phyloP scores from a whole-genome alignment of 768 basidiomycete genomes.

The Leccinum truebloodii region DNA sequence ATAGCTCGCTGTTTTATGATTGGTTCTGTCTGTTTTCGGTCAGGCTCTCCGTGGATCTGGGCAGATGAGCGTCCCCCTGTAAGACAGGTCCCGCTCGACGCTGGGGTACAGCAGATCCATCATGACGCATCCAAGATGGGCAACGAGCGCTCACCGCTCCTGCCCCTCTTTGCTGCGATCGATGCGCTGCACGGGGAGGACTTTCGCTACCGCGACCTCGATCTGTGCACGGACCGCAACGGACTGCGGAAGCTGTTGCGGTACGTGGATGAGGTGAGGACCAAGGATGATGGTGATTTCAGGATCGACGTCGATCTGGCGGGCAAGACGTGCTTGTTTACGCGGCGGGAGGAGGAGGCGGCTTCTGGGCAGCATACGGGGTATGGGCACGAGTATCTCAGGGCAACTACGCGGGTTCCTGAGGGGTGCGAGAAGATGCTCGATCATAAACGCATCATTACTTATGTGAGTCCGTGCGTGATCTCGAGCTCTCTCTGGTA shows the following conservation, averaged over 20 bases:
- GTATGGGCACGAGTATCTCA: constrained; percentile 66
- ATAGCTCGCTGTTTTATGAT: not conserved
- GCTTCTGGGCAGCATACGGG: constrained; percentile 31
- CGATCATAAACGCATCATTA: constrained; percentile 63
- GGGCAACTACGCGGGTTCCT: constrained; percentile 48
- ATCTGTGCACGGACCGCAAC: constrained; percentile 64
- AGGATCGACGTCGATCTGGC: constrained; percentile 69
- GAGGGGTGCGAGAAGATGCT: constrained; percentile 49
- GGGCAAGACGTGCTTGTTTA: constrained; percentile 63
- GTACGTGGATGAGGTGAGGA: constrained; percentile 38
- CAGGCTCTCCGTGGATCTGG: constrained; percentile 59
- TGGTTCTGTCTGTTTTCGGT: not conserved
- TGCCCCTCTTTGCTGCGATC: constrained; percentile 63
- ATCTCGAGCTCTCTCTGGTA: not conserved
- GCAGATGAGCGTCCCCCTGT: constrained; percentile 47
- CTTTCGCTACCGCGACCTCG: constrained; percentile 37
- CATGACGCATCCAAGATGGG: constrained; percentile 54
- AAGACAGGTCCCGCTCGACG: constrained; percentile 55
- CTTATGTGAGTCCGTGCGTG: constrained; percentile 49
- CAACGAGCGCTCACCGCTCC: constrained; percentile 35
- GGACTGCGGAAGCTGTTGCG: constrained; percentile 61
- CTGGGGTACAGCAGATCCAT: constrained; percentile 50
- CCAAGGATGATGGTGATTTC: constrained; percentile 43
- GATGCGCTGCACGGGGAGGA: constrained; percentile 37
- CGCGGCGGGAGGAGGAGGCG: constrained; percentile 50